Percentiles rank a stretch among this genome's conserved stretches.
Evolutionary conservation across 768 basidiomycete species (phyloP).

Genomic region (Podaxis pistillaris): DNA sequence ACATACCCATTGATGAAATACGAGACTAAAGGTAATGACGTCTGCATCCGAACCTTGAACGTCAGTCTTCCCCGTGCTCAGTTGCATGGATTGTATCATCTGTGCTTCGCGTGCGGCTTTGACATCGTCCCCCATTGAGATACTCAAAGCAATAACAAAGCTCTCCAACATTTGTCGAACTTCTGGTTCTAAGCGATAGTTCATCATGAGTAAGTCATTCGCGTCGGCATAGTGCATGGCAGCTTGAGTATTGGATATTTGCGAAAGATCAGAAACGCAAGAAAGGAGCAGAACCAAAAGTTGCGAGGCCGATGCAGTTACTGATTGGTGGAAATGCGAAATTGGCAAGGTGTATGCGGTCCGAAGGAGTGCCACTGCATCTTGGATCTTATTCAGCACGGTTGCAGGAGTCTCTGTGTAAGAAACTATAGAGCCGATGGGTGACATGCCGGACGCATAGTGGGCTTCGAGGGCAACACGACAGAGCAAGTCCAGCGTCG

Average conservation of each 20-base stretch:
- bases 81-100: slow-evolving; percentile 62
- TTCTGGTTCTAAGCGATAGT: slow-evolving; percentile 47
- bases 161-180: slow-evolving; percentile 58
- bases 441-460: slow-evolving; percentile 53
- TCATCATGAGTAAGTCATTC: slow-evolving; percentile 48
- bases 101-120: slow-evolving; percentile 71
- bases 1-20: slow-evolving; percentile 62
- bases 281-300: slow-evolving; percentile 62
- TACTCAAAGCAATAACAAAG: slow-evolving; percentile 56
- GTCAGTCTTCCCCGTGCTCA: slow-evolving; percentile 57
- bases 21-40: slow-evolving; percentile 58
- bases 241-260: slow-evolving; percentile 61
- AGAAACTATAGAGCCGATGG: slow-evolving; percentile 55
- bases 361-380: slow-evolving; percentile 58
- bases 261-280: slow-evolving; percentile 58
- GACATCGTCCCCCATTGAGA: slow-evolving; percentile 66
- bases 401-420: slow-evolving; percentile 45
- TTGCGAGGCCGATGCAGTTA: slow-evolving; percentile 59
- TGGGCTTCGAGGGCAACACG: slow-evolving; percentile 62
- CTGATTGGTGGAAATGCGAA: slow-evolving; percentile 60
- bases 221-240: slow-evolving; percentile 48
- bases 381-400: slow-evolving; percentile 55
- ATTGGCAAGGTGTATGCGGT: slow-evolving; percentile 54
- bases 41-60: slow-evolving; percentile 62
- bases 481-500: slow-evolving; percentile 71